Base-by-base conservation (phyloP, 2,329 filamentous ascomycete genomes). In the Fusarium incarnatum region DNA sequence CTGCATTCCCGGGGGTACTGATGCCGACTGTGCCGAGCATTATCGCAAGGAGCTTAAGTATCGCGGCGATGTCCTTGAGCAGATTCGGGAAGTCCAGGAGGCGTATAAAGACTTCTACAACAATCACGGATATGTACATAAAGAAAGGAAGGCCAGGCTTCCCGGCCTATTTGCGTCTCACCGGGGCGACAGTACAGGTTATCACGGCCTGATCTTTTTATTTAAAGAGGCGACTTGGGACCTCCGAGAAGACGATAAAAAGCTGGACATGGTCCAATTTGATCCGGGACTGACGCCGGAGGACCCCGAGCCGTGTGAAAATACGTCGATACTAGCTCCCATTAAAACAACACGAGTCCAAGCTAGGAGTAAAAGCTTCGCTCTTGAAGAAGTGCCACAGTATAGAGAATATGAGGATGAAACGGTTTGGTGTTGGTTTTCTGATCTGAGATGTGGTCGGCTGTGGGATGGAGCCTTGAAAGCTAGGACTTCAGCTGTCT, bases 401-500 rank as follows among this genome's bases (percentile, higher is more conserved):
- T 22, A 22, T 22, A 22, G 22, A 3, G 22, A 22, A 22, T 22
- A 22, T 5, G 22, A 22, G 3, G 3, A 42, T 8, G 13, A 16
- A 2, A 13, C 0, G 13, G 0, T 42, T 42, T 22, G 41, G 41
- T 23, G 13, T 13, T 42, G 41, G 20, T 42, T 42, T 22, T 5
- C 2, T 0, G 3, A 42, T 3, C 7, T 8, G 20, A 42, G 40
- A 23, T 3, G 5, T 8, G 5, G 13, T 0, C 40, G 13, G 12
- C 8, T 42, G 8, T 28, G 27, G 27, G 11, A 10, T 1, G 27
- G 27, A 28, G 4, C 27, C 5, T 6, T 28, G 4, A 11, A 28
- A 6, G 11, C 4, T 2, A 12, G 5, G 11, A 5, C 11, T 28
- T 6, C 11, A 32, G 30, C 30, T 16, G 5, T 15, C 2, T 7